These are phyloP conservation scores for Ammopiptanthus mongolicus DNA, from an alignment of 306 rosid species.

Conservation along the genomic window DNA sequence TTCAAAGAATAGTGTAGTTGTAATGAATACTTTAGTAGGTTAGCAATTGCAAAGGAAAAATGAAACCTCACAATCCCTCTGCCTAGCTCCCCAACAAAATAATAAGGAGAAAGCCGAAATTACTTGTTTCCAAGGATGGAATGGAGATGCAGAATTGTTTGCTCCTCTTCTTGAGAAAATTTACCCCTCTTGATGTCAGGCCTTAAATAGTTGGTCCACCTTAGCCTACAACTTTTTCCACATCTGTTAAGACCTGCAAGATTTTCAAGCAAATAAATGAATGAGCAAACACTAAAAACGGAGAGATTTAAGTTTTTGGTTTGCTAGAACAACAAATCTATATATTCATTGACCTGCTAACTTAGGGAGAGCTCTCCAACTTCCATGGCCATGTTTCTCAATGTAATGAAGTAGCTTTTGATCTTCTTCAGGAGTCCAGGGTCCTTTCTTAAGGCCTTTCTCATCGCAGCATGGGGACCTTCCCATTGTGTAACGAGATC, in stretches of 20 bases:
- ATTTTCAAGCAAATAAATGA: not conserved
- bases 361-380: conserved; percentile 88
- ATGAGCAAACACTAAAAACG: not conserved
- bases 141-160: conserved; percentile 80
- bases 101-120: not conserved
- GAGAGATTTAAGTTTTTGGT: not conserved
- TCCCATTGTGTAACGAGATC: conserved; percentile 38
- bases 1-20: too few relatives aligned
- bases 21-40: too few relatives aligned
- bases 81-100: not conserved
- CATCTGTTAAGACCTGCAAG: conserved; percentile 75
- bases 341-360: conserved; percentile 49
- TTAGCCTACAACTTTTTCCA: conserved; percentile 84
- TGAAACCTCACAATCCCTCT: too few relatives aligned
- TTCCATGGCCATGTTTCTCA: conserved; percentile 73
- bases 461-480: conserved; percentile 71
- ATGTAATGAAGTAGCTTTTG: conserved; percentile 67
- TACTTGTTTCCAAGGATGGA: conserved; percentile 91
- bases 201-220: conserved; percentile 93
- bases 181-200: conserved; percentile 91
- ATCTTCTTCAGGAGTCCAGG: conserved; percentile 89
- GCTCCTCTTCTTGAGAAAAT: conserved; percentile 81
- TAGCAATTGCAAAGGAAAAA: too few relatives aligned
- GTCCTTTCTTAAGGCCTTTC: conserved; percentile 77
- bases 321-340: not conserved